A percentile compares a stretch with the other conserved stretches of the same genome.
Evolutionary conservation across 1,284 basidiomycete species (phyloP).

Genomic region (Rhodotorula sp.): DNA sequence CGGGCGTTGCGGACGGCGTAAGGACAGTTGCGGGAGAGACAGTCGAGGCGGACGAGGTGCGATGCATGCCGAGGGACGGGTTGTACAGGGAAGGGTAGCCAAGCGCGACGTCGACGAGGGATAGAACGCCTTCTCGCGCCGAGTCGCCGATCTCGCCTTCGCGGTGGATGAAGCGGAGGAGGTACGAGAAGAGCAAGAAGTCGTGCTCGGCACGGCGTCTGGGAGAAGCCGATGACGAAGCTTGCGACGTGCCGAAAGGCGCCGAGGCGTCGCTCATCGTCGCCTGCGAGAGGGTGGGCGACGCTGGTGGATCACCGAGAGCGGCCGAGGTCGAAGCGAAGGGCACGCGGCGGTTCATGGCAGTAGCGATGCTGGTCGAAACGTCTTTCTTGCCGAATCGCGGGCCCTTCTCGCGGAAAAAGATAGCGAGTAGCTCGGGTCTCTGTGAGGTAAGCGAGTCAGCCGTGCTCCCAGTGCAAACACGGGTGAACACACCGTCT

Average conservation of each 20-base stretch:
- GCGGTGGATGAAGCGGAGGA: slow-evolving; percentile 90
- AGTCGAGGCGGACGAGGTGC: slow-evolving; percentile 44
- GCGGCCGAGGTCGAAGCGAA: slow-evolving; percentile 1
- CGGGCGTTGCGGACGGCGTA: neutral
- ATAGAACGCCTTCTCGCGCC: slow-evolving; percentile 84
- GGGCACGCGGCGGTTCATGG: slow-evolving; percentile 4
- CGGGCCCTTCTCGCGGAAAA: slow-evolving; percentile 78
- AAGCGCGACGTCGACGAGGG: slow-evolving; percentile 93
- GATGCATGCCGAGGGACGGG: slow-evolving; percentile 47
- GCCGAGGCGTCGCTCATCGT: slow-evolving; percentile 59
- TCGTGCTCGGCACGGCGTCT: slow-evolving; percentile 82
- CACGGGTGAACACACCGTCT: slow-evolving; percentile 16
- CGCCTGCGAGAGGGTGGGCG: slow-evolving; percentile 63
- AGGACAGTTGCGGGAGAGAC: slow-evolving; percentile 3
- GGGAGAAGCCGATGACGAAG: neutral
- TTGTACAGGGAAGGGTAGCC: slow-evolving; percentile 56
- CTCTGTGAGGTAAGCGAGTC: slow-evolving; percentile 59
- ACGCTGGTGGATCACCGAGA: slow-evolving; percentile 51
- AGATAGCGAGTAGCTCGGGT: slow-evolving; percentile 88
- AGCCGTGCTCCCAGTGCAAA: slow-evolving; percentile 57
- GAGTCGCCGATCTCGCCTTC: slow-evolving; percentile 93
- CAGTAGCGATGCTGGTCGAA: slow-evolving; percentile 55
- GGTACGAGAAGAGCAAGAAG: slow-evolving; percentile 90
- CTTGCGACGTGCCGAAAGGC: slow-evolving; percentile 14
- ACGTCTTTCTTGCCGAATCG: slow-evolving; percentile 32